A percentile compares a stretch with the other conserved stretches of the same genome.
These are phyloP conservation scores for Diplocarpon mali DNA, from an alignment of 2,329 filamentous ascomycete species.

Conservation along the genomic window DNA sequence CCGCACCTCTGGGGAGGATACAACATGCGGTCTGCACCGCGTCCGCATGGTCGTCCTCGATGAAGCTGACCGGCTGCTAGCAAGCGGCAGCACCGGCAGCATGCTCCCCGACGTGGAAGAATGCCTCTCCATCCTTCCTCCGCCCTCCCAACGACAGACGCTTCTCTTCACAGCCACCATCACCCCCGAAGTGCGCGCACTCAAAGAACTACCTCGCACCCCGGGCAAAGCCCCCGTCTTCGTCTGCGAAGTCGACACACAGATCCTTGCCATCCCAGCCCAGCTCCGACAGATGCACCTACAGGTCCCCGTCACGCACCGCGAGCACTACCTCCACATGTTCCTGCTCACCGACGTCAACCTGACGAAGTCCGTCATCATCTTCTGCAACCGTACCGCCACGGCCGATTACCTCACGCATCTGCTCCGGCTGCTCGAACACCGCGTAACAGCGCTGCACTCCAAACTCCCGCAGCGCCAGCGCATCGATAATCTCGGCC, in stretches of 20 bases:
- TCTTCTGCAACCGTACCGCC: conserved; percentile 87
- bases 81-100: conserved; percentile 60
- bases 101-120: conserved; percentile 94
- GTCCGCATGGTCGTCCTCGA: conserved; percentile 85
- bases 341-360: conserved; percentile 74
- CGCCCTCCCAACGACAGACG: conserved; percentile 72
- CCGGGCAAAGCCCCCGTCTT: conserved; percentile 67
- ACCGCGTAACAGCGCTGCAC: conserved; percentile 86
- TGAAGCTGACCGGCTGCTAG: conserved; percentile 84
- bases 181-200: conserved; percentile 77
- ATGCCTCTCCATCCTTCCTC: conserved; percentile 72
- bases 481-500: conserved; percentile 74
- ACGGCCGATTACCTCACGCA: conserved; percentile 87
- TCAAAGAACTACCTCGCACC: conserved; percentile 66
- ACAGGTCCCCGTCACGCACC: conserved; percentile 80
- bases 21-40: conserved; percentile 67
- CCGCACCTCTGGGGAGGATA: conserved; percentile 81
- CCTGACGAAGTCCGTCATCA: conserved; percentile 64
- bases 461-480: conserved; percentile 77
- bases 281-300: conserved; percentile 78
- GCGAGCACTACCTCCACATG: conserved; percentile 88
- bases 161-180: conserved; percentile 94
- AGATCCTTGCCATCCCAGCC: conserved; percentile 63
- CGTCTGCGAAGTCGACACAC: conserved; percentile 77
- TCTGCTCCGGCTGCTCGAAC: conserved; percentile 71